phyloP scores from a whole-genome alignment of 2,329 filamentous ascomycete species.

The Fusarium sp. region DNA sequence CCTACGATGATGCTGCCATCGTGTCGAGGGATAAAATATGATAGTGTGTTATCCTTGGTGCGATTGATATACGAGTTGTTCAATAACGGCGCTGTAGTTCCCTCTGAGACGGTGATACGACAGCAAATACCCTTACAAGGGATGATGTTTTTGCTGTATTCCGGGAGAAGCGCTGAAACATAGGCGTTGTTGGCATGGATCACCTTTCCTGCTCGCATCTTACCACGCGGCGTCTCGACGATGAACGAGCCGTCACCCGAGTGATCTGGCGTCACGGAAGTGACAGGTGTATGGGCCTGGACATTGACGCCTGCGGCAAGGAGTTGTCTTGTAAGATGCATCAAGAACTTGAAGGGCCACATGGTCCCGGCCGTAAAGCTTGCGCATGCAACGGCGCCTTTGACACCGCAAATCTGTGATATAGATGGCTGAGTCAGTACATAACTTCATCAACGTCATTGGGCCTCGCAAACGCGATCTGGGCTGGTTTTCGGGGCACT shows the following conservation, averaged over 20 bases:
- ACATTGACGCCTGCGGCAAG: slow-evolving; percentile 5
- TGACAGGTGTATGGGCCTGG: slow-evolving; percentile 11
- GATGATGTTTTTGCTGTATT: slow-evolving; percentile 72
- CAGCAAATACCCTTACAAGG: slow-evolving; percentile 67
- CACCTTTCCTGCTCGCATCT: slow-evolving; percentile 66
- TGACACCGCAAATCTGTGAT: slow-evolving; percentile 6
- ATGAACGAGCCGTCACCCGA: slow-evolving; percentile 2
- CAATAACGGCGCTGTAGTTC: neutral
- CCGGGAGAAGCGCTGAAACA: slow-evolving; percentile 71
- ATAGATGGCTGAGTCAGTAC: neutral
- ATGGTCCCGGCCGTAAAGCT: slow-evolving; percentile 8
- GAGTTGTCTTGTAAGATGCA: slow-evolving; percentile 55
- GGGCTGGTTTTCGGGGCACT: neutral
- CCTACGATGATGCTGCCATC: slow-evolving; percentile 8
- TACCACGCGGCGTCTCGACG: slow-evolving; percentile 54
- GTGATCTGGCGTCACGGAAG: neutral
- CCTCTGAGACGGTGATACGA: slow-evolving; percentile 3
- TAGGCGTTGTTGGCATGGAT: slow-evolving; percentile 79
- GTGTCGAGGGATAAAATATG: slow-evolving; percentile 2
- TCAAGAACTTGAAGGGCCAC: slow-evolving; percentile 32
- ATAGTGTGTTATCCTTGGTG: slow-evolving; percentile 5
- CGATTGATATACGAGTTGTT: slow-evolving; percentile 11
- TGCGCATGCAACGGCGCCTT: slow-evolving; percentile 14
- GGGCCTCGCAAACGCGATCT: neutral
- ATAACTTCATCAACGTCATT: neutral